Evolutionary conservation across 176 grass and related monocot species (phyloP), one percentile per base, ranked within the genome.

Genomic region (Oryza rufipogon): DNA sequence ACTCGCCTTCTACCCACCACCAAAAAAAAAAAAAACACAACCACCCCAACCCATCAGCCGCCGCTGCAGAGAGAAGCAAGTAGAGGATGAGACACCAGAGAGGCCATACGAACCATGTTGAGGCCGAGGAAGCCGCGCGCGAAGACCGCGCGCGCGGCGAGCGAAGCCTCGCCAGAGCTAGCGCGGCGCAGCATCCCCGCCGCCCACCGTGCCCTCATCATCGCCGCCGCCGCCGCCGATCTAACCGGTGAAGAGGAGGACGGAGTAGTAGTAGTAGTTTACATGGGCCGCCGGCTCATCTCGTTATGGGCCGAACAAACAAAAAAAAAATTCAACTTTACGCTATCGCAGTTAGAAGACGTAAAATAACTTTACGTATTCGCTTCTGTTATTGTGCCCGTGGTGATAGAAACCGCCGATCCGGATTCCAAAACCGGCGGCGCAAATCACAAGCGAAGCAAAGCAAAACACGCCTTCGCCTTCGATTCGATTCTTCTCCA

Each of bases 111-210:
- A 86, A 86, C 91, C 91, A 88, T 87, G 78, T 32, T 20, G 78
- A 85, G 19, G 73, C 83, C 75, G 13, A 93, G 74, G 74, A 93
- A 93, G 19, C 68, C 86, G 19, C 86, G 91, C 12, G 74, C 10
- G 28, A 93, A 88, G 16, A 60, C 68, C 11, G 75, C 70, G n/a
- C 70, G 69, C 9, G 63, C 3, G 17, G 63, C 7, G 17, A 66
- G 48, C 4, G 20, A 58, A 38, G n/a, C 15, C 11, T 5, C 2
- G 0, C 69, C 39, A 1, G 54, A 19, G 54, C 64, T 28, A 5
- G 23, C 20, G 8, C 80, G 69, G 41, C 60, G 80, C 33, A 87
- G 70, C 70, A 41, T 49, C 51, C 7, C 39, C 9, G 76, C 81
- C 87, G 46, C 66, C 19, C 28, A 47, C 84, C 67, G 69, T 83